These are phyloP conservation scores for Monilinia vaccinii-corymbosi DNA, from an alignment of 2,329 filamentous ascomycete species.

Conservation along the genomic window DNA sequence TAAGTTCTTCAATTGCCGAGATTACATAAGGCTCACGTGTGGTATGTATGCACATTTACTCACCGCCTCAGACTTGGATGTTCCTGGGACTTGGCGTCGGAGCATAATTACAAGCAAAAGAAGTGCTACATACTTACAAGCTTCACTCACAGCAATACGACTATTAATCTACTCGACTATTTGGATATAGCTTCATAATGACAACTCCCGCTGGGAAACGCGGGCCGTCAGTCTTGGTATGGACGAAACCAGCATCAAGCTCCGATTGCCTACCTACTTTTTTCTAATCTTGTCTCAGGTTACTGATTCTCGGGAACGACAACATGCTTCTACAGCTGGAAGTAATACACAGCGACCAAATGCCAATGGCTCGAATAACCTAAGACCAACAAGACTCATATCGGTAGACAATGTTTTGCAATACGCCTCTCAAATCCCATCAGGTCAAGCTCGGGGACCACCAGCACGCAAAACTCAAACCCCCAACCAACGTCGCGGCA, in stretches of 20 bases:
- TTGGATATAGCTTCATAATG: slow-evolving; percentile 2
- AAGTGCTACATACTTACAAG: no score
- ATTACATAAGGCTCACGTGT: no score
- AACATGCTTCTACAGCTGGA: slow-evolving; percentile 33
- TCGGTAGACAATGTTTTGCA: slow-evolving; percentile 92
- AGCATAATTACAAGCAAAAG: no score
- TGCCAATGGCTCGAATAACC: slow-evolving; percentile 24
- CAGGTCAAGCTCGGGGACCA: slow-evolving; percentile 75
- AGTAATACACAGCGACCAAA: slow-evolving; percentile 30
- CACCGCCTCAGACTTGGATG: no score
- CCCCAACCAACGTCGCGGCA: slow-evolving; percentile 40
- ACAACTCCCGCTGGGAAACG: slow-evolving; percentile 35
- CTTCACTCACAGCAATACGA: neutral
- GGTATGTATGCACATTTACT: no score
- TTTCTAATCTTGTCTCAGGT: slow-evolving; percentile 34
- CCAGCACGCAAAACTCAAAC: slow-evolving; percentile 39
- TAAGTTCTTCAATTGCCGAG: no score
- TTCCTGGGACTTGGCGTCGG: no score
- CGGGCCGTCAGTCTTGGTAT: slow-evolving; percentile 52
- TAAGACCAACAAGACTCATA: slow-evolving; percentile 61
- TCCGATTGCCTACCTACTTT: neutral
- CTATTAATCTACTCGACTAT: neutral
- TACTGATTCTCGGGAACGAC: slow-evolving; percentile 49
- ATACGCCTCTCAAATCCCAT: slow-evolving; percentile 89
- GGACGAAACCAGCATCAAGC: slow-evolving; percentile 15